These are phyloP conservation scores for Trichoderma citrinoviride DNA, from an alignment of 2,329 filamentous ascomycete species.

Conservation along the genomic window DNA sequence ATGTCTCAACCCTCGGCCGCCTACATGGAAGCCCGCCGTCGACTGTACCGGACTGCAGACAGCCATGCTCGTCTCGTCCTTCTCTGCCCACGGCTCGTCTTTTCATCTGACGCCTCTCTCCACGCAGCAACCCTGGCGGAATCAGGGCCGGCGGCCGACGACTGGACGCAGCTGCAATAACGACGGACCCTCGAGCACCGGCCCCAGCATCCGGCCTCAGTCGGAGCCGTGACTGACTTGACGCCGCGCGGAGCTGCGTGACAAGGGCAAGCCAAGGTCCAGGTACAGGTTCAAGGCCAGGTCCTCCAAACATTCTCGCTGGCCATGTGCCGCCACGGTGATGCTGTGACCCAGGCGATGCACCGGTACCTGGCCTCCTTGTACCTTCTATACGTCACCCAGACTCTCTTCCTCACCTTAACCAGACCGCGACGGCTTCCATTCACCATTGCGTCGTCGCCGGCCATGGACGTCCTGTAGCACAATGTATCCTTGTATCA, in stretches of 20 bases:
- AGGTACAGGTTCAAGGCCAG: too few species aligned
- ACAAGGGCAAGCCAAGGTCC: too few species aligned
- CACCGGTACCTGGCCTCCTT: neutral
- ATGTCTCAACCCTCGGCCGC: constrained; percentile 21
- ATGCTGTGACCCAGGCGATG: constrained; percentile 7
- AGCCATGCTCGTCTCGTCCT: neutral
- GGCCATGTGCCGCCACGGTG: neutral
- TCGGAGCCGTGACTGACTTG: constrained; percentile 13
- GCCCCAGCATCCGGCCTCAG: neutral
- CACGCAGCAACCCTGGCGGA: constrained; percentile 13
- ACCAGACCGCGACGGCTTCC: neutral
- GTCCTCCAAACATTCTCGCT: neutral
- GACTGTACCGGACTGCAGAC: neutral
- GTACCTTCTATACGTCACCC: neutral
- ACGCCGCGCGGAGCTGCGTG: neutral
- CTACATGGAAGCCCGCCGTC: constrained; percentile 12
- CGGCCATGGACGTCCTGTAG: neutral
- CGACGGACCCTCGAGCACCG: neutral
- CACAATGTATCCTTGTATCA: constrained; percentile 12
- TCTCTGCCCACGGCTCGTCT: neutral
- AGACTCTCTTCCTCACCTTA: neutral
- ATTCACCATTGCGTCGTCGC: constrained; percentile 8
- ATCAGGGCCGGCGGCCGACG: constrained; percentile 1
- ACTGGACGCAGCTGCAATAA: too few species aligned
- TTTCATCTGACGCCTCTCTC: neutral